These are phyloP conservation scores for Huiozyma naganishii DNA, from an alignment of 805 yeast species.

Conservation along the genomic window DNA sequence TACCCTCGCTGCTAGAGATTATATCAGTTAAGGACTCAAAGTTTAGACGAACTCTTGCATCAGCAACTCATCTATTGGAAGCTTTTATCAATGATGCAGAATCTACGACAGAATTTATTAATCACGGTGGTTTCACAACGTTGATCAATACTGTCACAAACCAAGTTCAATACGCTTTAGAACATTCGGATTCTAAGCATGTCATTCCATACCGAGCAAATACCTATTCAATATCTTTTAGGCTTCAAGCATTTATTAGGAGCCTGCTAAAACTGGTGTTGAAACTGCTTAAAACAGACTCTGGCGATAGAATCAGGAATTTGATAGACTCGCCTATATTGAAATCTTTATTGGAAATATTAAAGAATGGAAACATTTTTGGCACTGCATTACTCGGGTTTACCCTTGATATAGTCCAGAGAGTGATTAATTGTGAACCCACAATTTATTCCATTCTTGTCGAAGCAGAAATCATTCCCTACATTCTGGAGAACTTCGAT, in stretches of 20 bases:
- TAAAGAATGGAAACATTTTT: slow-evolving; percentile 47
- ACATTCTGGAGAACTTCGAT: slow-evolving; percentile 48
- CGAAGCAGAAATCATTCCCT: slow-evolving; percentile 65
- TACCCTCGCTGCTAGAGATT: slow-evolving; percentile 54
- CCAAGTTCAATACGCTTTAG: slow-evolving; percentile 56
- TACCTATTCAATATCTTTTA: slow-evolving; percentile 42
- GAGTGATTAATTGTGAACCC: slow-evolving; percentile 81
- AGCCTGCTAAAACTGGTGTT: slow-evolving; percentile 53
- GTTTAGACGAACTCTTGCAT: slow-evolving; percentile 47
- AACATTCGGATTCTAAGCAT: slow-evolving; percentile 47
- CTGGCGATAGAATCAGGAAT: slow-evolving; percentile 77
- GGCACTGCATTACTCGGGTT: slow-evolving; percentile 56
- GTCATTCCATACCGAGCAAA: slow-evolving; percentile 43
- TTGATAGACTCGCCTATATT: slow-evolving; percentile 78
- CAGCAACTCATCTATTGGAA: slow-evolving; percentile 51
- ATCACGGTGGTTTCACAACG: slow-evolving; percentile 51
- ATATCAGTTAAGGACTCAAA: slow-evolving; percentile 41
- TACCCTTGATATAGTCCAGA: slow-evolving; percentile 52
- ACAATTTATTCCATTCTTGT: slow-evolving; percentile 72
- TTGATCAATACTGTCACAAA: slow-evolving; percentile 49
- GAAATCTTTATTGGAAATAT: slow-evolving; percentile 44
- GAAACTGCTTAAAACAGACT: slow-evolving; percentile 56
- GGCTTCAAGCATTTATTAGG: slow-evolving; percentile 50
- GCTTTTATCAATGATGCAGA: slow-evolving; percentile 36
- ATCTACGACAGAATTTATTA: slow-evolving; percentile 51